A percentile compares a stretch with the other conserved stretches of the same genome.
Evolutionary conservation across 352 stramenopile genomes (phyloP).

Genomic region (Globisporangium orthogonon): DNA sequence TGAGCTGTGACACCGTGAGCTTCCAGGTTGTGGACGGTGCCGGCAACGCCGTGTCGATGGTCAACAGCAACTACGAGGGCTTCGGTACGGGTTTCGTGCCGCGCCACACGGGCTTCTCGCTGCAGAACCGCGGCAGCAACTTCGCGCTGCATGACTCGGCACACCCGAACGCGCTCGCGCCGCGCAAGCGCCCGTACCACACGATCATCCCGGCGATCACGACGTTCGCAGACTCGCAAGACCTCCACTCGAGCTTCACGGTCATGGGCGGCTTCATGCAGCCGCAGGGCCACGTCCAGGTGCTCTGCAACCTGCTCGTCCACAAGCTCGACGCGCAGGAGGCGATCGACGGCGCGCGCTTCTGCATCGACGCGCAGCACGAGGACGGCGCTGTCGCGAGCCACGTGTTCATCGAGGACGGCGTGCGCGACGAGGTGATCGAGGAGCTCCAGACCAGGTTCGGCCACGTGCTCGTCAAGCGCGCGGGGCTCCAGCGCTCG

Average conservation of each 20-base stretch:
- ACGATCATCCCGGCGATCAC: slow-evolving; percentile 97
- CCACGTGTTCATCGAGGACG: slow-evolving; percentile 82
- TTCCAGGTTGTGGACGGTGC: slow-evolving; percentile 94
- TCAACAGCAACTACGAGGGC: slow-evolving; percentile 97
- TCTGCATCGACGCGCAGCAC: slow-evolving; percentile 88
- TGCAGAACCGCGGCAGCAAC: slow-evolving; percentile 96
- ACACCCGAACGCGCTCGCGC: slow-evolving; percentile 92
- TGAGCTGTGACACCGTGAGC: slow-evolving; percentile 89
- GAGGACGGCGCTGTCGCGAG: slow-evolving; percentile 47
- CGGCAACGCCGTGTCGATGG: slow-evolving; percentile 96
- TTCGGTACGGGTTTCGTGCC: slow-evolving; percentile 96
- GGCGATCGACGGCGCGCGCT: slow-evolving; percentile 91
- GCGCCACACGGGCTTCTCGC: slow-evolving; percentile 89
- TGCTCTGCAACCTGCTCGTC: slow-evolving; percentile 89
- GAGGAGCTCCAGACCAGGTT: slow-evolving; percentile 53
- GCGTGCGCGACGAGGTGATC: slow-evolving; percentile 61
- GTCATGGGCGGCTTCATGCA: slow-evolving; percentile 95
- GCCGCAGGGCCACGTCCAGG: slow-evolving; percentile 94
- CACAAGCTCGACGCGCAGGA: slow-evolving; percentile 83
- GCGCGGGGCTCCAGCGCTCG: slow-evolving; percentile 25
- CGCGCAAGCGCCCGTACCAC: slow-evolving; percentile 94
- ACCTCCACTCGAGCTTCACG: slow-evolving; percentile 91
- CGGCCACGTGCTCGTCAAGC: slow-evolving; percentile 68
- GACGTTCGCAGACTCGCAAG: slow-evolving; percentile 78
- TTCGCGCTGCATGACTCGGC: slow-evolving; percentile 79